Conservation (phyloP, 768 basidiomycete genomes). For the Lactarius sp. region DNA sequence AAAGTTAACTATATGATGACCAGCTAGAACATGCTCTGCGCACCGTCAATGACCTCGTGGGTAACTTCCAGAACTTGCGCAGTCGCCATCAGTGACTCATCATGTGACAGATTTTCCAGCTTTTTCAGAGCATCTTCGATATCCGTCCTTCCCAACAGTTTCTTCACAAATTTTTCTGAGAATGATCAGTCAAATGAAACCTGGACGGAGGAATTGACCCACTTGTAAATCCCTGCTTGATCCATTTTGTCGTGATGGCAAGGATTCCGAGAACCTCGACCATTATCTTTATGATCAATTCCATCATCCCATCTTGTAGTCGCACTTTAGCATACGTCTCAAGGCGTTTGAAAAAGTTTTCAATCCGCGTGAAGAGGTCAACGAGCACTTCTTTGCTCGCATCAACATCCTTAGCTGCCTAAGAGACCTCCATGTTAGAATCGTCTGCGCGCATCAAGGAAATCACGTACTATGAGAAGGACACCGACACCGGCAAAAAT, state of each 20-base stretch:
- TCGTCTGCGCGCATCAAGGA: background rate
- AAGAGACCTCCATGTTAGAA: background rate
- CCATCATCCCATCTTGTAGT: background rate
- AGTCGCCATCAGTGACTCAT: background rate
- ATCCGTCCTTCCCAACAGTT: too few species aligned
- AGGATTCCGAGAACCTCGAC: constrained; percentile 6
- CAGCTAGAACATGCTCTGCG: background rate
- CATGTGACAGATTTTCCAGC: background rate
- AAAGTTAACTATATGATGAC: background rate
- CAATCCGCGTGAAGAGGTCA: constrained; percentile 6
- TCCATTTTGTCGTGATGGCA: background rate
- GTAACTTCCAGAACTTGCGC: background rate
- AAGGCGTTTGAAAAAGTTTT: background rate
- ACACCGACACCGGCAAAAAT: constrained; percentile 6
- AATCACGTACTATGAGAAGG: background rate
- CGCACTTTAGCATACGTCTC: background rate
- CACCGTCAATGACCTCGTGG: background rate
- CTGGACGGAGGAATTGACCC: background rate
- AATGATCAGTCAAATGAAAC: background rate
- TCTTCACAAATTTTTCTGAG: background rate
- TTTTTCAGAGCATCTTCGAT: background rate
- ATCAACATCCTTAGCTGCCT: constrained; percentile 1
- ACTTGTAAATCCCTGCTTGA: background rate
- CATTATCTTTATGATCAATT: constrained; percentile 1
- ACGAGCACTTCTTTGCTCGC: background rate